Evolutionary conservation across 495 filamentous ascomycete species (phyloP).

Genomic region (Durotheca rogersii): DNA sequence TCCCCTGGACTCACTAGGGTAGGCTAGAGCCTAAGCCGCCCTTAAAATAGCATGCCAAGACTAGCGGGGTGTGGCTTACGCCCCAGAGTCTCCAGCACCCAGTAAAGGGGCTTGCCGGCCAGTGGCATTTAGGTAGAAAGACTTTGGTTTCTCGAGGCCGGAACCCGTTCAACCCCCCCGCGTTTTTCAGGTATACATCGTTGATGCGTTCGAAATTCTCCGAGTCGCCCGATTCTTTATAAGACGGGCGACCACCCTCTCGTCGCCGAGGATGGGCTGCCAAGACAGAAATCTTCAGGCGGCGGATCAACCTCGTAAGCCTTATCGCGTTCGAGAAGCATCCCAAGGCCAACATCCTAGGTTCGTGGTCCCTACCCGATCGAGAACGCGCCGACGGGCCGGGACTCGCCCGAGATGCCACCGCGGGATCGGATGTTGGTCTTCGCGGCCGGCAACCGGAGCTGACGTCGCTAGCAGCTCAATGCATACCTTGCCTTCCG

Average conservation of each 20-base stretch:
- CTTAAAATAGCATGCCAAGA: conserved; percentile 25
- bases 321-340: conserved; percentile 1
- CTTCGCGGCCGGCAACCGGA: conserved; percentile 1
- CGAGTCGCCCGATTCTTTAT: not conserved
- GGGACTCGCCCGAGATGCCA: conserved; percentile 15
- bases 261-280: conserved; percentile 1
- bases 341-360: conserved; percentile 6
- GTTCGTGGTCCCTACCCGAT: conserved; percentile 18
- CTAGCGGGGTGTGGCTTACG: conserved; percentile 14
- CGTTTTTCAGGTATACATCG: conserved; percentile 4
- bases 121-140: no score
- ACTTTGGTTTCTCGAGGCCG: no score
- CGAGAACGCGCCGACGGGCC: conserved; percentile 24
- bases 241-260: not conserved
- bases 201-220: conserved; percentile 1
- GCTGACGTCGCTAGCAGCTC: no score
- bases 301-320: conserved; percentile 3
- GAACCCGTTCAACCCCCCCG: no score
- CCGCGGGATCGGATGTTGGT: not conserved
- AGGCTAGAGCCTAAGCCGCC: conserved; percentile 8
- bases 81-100: no score
- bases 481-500: not conserved
- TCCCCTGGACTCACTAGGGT: conserved; percentile 12
- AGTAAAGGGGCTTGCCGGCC: no score
- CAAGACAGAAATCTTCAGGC: not conserved